Evolutionary conservation across 805 yeast species (phyloP), one percentile per base, ranked within the genome.

Genomic region (Sugiyamaella valdiviana): DNA sequence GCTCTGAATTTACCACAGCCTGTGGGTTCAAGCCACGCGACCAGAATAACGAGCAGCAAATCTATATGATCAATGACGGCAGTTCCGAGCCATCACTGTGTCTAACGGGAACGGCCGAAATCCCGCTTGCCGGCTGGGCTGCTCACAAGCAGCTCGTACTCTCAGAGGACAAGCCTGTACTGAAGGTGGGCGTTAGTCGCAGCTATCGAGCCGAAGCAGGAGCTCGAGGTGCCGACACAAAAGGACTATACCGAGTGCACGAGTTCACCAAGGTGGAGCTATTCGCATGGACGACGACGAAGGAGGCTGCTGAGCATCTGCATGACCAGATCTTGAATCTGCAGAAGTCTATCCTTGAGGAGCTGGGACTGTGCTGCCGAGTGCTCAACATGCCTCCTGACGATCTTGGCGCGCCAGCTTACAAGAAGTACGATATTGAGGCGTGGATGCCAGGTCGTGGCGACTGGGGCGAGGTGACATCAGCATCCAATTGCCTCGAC

Each of bases 381-480:
- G 85, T 91, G 20, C 69, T 93, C 22, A 79, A 85, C 52, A 88
- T 93, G 89, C 97, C 97, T 0, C 80, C 83, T 21, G 79, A 84
- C 53, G 99, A 93, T 63, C 69, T 93, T 45, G 99, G 99, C 0
- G 83, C 95, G 0, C 96, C 99, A 1, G 98, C 98, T 0, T 79
- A 75, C 65, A 82, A 85, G 60, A 93, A 93, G 63, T 87, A 81
- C 62, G 99, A 93, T 58, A 86, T 90, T 49, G 99, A 93, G 66
- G 96, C 90, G 0, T 87, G 95, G 89, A 91, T 93, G 98, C 98
- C 98, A 0, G 97, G 98, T 2, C 77, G 96, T 58, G 90, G 87
- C 0, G 64, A 69, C 1, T 91, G 95, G 87, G 99, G 99, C 3
- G 99, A 93, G 63, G 73, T 93, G 26, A 81, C 95, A 1, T 86